phyloP scores from a whole-genome alignment of 2,329 filamentous ascomycete genomes.

The Pseudogymnoascus sp. region DNA sequence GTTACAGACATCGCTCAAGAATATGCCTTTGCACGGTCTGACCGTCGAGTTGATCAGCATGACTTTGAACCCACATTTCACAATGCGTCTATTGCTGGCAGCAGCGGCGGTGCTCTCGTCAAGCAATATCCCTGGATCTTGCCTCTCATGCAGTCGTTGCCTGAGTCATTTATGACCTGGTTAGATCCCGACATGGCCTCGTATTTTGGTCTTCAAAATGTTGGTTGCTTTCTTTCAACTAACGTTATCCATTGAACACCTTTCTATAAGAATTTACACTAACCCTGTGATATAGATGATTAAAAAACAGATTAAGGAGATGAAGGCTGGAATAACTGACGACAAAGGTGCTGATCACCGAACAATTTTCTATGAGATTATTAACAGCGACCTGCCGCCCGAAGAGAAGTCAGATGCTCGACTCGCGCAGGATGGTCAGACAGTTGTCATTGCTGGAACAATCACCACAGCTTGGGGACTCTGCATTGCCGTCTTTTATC shows the following conservation, averaged over 20 bases:
- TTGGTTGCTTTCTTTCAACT: background rate
- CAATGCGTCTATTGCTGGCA: conserved; percentile 18
- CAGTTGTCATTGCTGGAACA: conserved; percentile 32
- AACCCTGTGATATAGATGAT: conserved; percentile 10
- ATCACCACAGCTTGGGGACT: conserved; percentile 35
- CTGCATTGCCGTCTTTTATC: conserved; percentile 31
- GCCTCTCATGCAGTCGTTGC: conserved; percentile 13
- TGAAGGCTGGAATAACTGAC: conserved; percentile 13
- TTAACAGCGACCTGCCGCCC: conserved; percentile 28
- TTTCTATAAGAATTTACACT: background rate
- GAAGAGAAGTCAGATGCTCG: conserved; percentile 31
- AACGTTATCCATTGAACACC: background rate
- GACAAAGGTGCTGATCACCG: conserved; percentile 18
- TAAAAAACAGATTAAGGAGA: conserved; percentile 10
- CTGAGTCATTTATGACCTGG: conserved; percentile 15
- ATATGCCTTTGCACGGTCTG: conserved; percentile 26
- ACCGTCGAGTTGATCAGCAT: conserved; percentile 21
- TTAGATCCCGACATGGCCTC: conserved; percentile 17
- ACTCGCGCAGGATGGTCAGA: conserved; percentile 30
- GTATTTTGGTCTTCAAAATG: conserved; percentile 19
- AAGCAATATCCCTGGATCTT: conserved; percentile 24
- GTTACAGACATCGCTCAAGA: conserved; percentile 28
- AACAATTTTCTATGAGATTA: conserved; percentile 27
- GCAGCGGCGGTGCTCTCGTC: conserved; percentile 15
- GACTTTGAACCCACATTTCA: conserved; percentile 23